Evolutionary conservation across 73 alveolate genomes (phyloP).

Genomic region (Stentor roeselii): DNA sequence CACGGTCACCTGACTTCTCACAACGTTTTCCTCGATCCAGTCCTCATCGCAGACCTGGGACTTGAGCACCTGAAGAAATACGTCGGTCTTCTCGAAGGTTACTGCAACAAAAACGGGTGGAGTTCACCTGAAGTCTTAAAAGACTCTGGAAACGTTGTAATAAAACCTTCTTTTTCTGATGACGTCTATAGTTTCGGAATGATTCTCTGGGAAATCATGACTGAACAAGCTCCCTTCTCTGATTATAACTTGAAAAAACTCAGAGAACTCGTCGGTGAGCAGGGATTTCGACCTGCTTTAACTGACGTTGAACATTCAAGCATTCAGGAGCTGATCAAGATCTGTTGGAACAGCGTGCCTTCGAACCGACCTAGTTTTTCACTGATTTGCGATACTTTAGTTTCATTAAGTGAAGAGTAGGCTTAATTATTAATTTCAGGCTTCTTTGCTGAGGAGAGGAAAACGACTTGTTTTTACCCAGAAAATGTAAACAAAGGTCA

Average conservation of each 20-base stretch:
- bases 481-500: no score
- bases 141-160: not conserved
- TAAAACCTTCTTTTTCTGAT: not conserved
- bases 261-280: not conserved
- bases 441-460: no score
- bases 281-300: not conserved
- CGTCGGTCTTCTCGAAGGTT: not conserved
- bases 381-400: no score
- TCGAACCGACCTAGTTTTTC: not conserved
- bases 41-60: slow-evolving; percentile 10
- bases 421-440: no score
- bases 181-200: slow-evolving; percentile 30
- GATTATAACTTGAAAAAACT: not conserved
- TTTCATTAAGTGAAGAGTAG: no score
- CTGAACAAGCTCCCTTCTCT: slow-evolving; percentile 25
- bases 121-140: slow-evolving; percentile 28
- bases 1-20: slow-evolving; percentile 26
- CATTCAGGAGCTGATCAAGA: not conserved
- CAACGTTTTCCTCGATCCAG: slow-evolving; percentile 15
- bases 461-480: no score
- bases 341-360: slow-evolving; percentile 14
- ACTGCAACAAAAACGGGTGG: slow-evolving; percentile 22
- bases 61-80: slow-evolving; percentile 9
- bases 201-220: slow-evolving; percentile 29
- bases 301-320: not conserved